Evolutionary conservation across 345 rosid genomes (phyloP).

Genomic region (Reutealis trisperma): DNA sequence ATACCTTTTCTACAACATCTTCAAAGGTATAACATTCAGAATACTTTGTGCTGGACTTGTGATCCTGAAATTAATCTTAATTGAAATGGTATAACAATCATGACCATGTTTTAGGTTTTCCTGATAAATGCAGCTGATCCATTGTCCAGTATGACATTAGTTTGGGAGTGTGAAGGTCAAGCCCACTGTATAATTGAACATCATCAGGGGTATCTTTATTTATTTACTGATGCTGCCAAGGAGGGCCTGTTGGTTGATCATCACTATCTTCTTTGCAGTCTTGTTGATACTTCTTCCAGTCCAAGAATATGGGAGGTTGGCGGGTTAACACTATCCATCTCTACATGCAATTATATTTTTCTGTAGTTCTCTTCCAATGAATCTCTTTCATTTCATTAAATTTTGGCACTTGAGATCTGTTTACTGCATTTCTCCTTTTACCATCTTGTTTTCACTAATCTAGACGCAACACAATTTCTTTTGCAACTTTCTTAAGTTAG

Average conservation of each 20-base stretch:
- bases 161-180: slow-evolving; percentile 84
- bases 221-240: slow-evolving; percentile 80
- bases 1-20: slow-evolving; percentile 64
- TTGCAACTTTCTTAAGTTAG: slow-evolving; percentile 4
- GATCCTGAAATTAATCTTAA: slow-evolving; percentile 8
- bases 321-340: slow-evolving; percentile 20
- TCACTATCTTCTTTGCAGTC: slow-evolving; percentile 80
- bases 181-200: slow-evolving; percentile 90
- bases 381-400: neutral
- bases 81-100: slow-evolving; percentile 17
- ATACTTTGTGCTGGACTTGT: slow-evolving; percentile 5
- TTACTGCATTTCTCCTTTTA: slow-evolving; percentile 3
- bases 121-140: slow-evolving; percentile 94
- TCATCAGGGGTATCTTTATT: slow-evolving; percentile 78
- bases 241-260: slow-evolving; percentile 56
- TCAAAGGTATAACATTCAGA: slow-evolving; percentile 62
- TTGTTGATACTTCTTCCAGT: slow-evolving; percentile 46
- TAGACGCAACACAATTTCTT: neutral
- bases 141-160: slow-evolving; percentile 64
- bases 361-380: neutral
- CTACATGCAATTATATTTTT: neutral
- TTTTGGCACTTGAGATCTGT: neutral
- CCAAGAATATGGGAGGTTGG: slow-evolving; percentile 84
- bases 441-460: neutral
- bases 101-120: slow-evolving; percentile 78